Percentiles rank a stretch among this genome's conserved stretches.
phyloP scores from a whole-genome alignment of 305 asterid species.

The Nicotiana rustica region DNA sequence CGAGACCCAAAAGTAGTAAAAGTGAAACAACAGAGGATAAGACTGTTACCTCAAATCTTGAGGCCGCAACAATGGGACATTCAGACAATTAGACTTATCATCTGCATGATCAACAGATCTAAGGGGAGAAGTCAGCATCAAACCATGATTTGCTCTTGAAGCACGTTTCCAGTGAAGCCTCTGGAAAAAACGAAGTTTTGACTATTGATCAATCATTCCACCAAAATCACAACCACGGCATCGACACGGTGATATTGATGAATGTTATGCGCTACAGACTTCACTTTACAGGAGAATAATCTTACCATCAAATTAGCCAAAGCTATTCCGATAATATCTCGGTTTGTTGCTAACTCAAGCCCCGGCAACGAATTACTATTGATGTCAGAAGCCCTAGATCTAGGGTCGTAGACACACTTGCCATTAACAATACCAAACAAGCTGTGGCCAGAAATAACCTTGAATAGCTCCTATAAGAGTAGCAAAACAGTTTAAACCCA shows the following conservation, averaged over 20 bases:
- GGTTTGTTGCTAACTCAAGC: conserved; percentile 85
- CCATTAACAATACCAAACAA: conserved; percentile 87
- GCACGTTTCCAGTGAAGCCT: conserved; percentile 97
- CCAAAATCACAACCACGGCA: not conserved
- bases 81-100: conserved; percentile 56
- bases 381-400: conserved; percentile 91
- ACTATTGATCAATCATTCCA: not conserved
- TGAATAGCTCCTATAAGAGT: conserved; percentile 74
- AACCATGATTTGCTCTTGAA: conserved; percentile 73
- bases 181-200: conserved; percentile 52
- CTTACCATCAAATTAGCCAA: conserved; percentile 95
- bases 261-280: not conserved
- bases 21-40: conserved; percentile 35
- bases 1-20: conserved; percentile 33
- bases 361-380: conserved; percentile 72
- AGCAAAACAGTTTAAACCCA: not conserved
- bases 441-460: conserved; percentile 78
- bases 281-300: conserved; percentile 15
- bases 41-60: conserved; percentile 78
- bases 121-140: conserved; percentile 93
- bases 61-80: conserved; percentile 79
- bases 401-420: conserved; percentile 88
- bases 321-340: conserved; percentile 88
- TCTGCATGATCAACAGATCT: conserved; percentile 65
- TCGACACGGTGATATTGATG: not conserved